Conservation (phyloP, 2,329 filamentous ascomycete species). For the Arthrocladium fulminans region DNA sequence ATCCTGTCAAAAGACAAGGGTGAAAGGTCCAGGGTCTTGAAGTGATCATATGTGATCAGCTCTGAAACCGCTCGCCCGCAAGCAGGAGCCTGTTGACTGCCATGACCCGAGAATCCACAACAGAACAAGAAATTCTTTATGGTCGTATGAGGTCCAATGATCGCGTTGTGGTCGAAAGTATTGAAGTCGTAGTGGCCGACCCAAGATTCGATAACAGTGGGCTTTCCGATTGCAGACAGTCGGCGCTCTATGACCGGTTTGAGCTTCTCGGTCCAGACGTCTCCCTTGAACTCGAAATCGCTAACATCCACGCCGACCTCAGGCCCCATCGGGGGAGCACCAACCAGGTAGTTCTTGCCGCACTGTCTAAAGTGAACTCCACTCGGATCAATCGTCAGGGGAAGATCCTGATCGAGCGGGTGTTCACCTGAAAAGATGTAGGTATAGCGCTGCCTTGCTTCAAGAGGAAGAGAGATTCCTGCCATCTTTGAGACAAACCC, state of each 20-base stretch:
- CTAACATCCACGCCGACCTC: slow-evolving; percentile 17
- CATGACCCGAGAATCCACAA: slow-evolving; percentile 11
- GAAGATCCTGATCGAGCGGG: slow-evolving; percentile 13
- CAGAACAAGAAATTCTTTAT: slow-evolving; percentile 15
- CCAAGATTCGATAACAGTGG: slow-evolving; percentile 15
- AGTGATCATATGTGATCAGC: slow-evolving; percentile 14
- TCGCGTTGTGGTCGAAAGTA: slow-evolving; percentile 18
- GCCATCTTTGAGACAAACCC: neutral
- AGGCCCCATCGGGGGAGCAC: slow-evolving; percentile 15
- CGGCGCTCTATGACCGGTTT: slow-evolving; percentile 15
- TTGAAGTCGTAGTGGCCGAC: slow-evolving; percentile 21
- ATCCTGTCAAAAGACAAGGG: neutral
- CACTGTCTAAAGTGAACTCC: slow-evolving; percentile 17
- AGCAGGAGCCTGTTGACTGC: slow-evolving; percentile 17
- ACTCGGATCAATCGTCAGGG: slow-evolving; percentile 16
- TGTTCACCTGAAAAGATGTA: slow-evolving; percentile 18
- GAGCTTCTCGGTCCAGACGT: slow-evolving; percentile 16
- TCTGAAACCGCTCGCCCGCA: slow-evolving; percentile 16
- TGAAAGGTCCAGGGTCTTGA: slow-evolving; percentile 11
- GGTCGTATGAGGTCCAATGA: slow-evolving; percentile 12
- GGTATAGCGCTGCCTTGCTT: slow-evolving; percentile 17
- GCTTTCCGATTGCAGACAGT: slow-evolving; percentile 12
- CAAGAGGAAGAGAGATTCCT: slow-evolving; percentile 9
- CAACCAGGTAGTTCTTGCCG: slow-evolving; percentile 17
- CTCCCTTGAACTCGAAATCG: slow-evolving; percentile 15